Conservation (phyloP, 768 basidiomycete species). For the Lentinula sp. region DNA sequence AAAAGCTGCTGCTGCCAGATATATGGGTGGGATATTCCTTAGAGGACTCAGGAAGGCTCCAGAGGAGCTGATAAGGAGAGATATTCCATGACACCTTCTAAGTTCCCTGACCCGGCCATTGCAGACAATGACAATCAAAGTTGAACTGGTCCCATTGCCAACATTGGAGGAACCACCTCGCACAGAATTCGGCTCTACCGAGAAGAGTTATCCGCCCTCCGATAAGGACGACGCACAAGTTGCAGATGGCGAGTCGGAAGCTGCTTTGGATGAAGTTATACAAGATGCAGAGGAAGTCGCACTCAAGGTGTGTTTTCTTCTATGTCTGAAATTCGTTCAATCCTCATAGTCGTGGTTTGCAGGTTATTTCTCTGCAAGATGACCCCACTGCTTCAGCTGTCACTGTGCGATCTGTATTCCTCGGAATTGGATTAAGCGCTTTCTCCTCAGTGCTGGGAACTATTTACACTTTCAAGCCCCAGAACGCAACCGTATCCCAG, state of each 20-base stretch:
- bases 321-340: background rate
- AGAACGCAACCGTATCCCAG: constrained; percentile 49
- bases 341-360: background rate
- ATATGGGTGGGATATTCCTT: no score
- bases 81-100: no score
- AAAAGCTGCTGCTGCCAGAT: no score
- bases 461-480: constrained; percentile 33
- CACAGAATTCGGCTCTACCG: background rate
- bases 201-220: background rate
- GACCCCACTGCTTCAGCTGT: constrained; percentile 39
- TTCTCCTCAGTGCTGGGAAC: constrained; percentile 35
- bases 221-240: background rate
- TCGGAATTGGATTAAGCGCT: constrained; percentile 42
- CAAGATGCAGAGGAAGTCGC: constrained; percentile 40
- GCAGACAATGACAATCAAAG: background rate
- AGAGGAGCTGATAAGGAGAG: no score
- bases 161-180: background rate
- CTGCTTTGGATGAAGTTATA: constrained; percentile 17
- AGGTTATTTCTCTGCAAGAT: constrained; percentile 45
- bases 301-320: constrained; percentile 21
- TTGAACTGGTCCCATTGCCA: no score
- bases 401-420: constrained; percentile 42
- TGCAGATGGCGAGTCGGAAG: background rate
- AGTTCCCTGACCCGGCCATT: no score
- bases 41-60: no score